phyloP scores from a whole-genome alignment of 495 filamentous ascomycete species.

The Tuber aestivum region DNA sequence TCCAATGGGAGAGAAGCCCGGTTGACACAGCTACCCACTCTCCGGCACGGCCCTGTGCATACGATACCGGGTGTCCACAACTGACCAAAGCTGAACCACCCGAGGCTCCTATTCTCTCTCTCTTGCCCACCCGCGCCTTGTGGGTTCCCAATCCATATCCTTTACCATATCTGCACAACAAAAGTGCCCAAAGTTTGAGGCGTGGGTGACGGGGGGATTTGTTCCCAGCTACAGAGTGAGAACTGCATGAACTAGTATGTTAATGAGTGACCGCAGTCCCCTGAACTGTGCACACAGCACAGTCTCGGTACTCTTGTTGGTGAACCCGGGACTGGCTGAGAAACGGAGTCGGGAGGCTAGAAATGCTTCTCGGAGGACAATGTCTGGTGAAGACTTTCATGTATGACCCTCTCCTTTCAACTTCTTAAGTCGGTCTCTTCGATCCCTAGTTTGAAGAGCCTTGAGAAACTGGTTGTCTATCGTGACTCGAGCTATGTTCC shows the following conservation, averaged over 20 bases:
- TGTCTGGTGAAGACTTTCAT: background rate
- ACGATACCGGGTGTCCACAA: background rate
- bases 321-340: background rate
- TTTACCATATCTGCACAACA: background rate
- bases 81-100: background rate
- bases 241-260: background rate
- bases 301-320: background rate
- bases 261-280: background rate
- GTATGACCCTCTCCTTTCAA: background rate
- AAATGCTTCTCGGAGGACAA: background rate
- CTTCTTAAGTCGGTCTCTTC: background rate
- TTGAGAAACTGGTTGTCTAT: background rate
- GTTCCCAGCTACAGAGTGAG: background rate
- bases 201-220: background rate
- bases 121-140: background rate
- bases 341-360: background rate
- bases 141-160: background rate
- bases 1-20: background rate
- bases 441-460: background rate
- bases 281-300: background rate
- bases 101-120: background rate
- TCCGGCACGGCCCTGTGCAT: background rate
- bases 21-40: background rate
- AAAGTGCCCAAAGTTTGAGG: background rate
- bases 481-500: background rate